Percentiles rank a stretch among this genome's conserved stretches.
Conservation (phyloP, 2,329 filamentous ascomycete genomes). For the Aplosporella prunicola region DNA sequence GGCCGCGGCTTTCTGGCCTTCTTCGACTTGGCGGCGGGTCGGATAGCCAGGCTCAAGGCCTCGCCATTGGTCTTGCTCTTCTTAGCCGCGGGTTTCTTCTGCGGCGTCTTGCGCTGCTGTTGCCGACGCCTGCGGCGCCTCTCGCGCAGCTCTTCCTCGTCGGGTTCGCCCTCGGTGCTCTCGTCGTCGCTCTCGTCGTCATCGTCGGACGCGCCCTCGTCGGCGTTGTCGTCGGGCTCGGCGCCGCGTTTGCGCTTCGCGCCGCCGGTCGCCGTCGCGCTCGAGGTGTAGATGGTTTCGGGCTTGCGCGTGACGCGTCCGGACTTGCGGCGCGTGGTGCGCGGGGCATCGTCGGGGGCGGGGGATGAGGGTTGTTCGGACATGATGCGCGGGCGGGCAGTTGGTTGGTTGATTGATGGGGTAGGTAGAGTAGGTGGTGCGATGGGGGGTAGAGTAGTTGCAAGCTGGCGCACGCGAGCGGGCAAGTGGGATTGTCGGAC, state of each 20-base stretch:
- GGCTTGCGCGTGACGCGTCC: slow-evolving; percentile 32
- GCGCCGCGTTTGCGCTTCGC: slow-evolving; percentile 29
- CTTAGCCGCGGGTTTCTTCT: slow-evolving; percentile 37
- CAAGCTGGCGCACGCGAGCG: background rate
- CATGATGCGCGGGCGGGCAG: background rate
- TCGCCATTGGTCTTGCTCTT: slow-evolving; percentile 48
- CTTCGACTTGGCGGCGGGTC: slow-evolving; percentile 39
- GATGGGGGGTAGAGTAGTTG: background rate
- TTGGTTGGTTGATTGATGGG: slow-evolving; percentile 1
- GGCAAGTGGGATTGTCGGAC: slow-evolving; percentile 7
- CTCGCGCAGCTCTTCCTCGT: slow-evolving; percentile 29
- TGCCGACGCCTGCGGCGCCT: slow-evolving; percentile 20
- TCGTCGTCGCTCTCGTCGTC: slow-evolving; percentile 15
- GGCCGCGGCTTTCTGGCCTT: slow-evolving; percentile 35
- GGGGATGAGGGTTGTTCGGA: slow-evolving; percentile 10
- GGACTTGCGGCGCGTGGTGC: slow-evolving; percentile 27
- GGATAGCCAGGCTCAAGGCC: slow-evolving; percentile 43
- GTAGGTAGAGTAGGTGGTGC: background rate
- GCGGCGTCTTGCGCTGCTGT: slow-evolving; percentile 15
- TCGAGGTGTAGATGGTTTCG: slow-evolving; percentile 23
- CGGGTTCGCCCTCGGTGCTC: slow-evolving; percentile 29
- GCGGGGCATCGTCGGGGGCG: slow-evolving; percentile 2
- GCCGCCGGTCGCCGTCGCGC: slow-evolving; percentile 21
- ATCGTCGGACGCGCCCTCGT: slow-evolving; percentile 10
- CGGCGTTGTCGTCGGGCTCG: slow-evolving; percentile 22